These are phyloP conservation scores for Peronospora destructor DNA, from an alignment of 352 stramenopile genomes.

Conservation along the genomic window DNA sequence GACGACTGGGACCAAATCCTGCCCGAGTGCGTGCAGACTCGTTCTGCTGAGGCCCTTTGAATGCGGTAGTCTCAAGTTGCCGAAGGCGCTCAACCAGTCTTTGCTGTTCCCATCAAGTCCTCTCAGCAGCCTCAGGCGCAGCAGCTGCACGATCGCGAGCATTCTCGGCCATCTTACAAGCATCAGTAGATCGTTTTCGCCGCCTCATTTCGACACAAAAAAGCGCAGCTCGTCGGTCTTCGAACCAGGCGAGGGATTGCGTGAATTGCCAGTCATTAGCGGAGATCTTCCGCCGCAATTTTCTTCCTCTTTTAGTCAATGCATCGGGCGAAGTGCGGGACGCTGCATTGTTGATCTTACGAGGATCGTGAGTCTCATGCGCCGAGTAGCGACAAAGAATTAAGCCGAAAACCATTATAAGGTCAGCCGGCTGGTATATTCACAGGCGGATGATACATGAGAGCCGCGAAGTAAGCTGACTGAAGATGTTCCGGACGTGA, in stretches of 20 bases:
- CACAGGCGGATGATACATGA: background rate
- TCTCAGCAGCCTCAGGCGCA: background rate
- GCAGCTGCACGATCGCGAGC: background rate
- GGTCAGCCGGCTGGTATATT: background rate
- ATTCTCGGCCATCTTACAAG: background rate
- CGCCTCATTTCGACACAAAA: background rate
- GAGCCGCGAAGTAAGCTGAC: background rate
- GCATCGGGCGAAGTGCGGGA: background rate
- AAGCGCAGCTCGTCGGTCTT: background rate
- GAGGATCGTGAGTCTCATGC: background rate
- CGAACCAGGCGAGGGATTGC: background rate
- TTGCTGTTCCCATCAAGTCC: background rate
- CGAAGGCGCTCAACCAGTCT: background rate
- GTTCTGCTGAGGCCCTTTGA: background rate
- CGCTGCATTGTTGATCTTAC: background rate
- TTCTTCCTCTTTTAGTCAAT: background rate
- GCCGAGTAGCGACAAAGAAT: background rate
- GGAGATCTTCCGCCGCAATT: background rate
- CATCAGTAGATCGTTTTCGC: background rate
- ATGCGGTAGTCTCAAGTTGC: background rate
- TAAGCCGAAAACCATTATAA: background rate
- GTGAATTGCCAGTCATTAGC: too few species aligned
- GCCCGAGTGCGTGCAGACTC: background rate
- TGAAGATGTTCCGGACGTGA: background rate
- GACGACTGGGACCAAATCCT: background rate